Percentiles rank a stretch among this genome's conserved stretches.
Conservation (phyloP, 169 alveolate species). For the Eimeria zaria region DNA sequence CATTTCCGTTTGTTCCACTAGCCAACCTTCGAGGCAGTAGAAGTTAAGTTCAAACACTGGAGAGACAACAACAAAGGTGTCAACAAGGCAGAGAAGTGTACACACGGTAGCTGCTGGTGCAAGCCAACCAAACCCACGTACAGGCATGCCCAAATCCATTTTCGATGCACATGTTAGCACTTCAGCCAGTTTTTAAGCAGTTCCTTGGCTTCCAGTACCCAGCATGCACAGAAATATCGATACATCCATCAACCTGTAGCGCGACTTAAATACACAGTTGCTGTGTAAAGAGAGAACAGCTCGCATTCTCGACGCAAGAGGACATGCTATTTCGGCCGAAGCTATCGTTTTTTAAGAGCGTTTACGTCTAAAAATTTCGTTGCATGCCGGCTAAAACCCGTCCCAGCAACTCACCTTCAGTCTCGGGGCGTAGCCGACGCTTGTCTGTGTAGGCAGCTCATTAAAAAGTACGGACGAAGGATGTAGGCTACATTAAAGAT, state of each 20-base stretch:
- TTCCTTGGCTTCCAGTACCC: background rate
- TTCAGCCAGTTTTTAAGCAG: background rate
- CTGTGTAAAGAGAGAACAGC: background rate
- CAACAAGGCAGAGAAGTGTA: background rate
- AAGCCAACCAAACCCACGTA: background rate
- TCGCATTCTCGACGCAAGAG: background rate
- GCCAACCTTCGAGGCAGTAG: background rate
- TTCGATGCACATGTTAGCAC: background rate
- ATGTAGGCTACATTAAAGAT: background rate
- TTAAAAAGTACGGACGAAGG: background rate
- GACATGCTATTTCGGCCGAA: background rate
- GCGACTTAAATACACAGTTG: background rate
- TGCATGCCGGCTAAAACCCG: background rate
- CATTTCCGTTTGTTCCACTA: background rate
- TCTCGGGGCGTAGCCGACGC: slow-evolving; percentile 68
- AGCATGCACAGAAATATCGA: background rate
- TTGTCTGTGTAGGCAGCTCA: slow-evolving; percentile 1
- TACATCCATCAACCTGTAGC: background rate
- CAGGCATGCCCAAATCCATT: background rate
- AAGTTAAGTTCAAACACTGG: too few species aligned
- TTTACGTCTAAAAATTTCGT: background rate
- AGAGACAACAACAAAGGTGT: too few species aligned
- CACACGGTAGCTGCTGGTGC: background rate
- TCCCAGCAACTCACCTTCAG: slow-evolving; percentile 17
- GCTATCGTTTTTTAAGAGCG: background rate